Percentiles rank a stretch among this genome's conserved stretches.
phyloP scores from a whole-genome alignment of 148 eudicot species.

The Rhododendron molle region DNA sequence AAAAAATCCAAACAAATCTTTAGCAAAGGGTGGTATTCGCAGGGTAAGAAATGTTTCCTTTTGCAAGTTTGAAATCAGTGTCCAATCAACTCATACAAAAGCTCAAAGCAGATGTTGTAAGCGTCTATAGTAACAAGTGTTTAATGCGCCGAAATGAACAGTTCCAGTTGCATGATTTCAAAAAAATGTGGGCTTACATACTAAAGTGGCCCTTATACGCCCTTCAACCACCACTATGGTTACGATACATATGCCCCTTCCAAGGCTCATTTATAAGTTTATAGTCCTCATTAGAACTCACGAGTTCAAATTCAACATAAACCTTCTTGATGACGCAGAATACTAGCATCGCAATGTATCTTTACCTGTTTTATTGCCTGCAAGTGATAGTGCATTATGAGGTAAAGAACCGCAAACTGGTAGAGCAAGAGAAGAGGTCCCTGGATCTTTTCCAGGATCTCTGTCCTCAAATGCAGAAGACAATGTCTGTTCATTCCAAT shows the following conservation, averaged over 20 bases:
- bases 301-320: background rate
- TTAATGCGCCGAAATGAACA: background rate
- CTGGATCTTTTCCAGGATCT: slow-evolving; percentile 12
- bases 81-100: background rate
- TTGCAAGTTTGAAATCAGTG: background rate
- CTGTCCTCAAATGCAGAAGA: slow-evolving; percentile 11
- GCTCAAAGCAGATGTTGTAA: background rate
- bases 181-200: background rate
- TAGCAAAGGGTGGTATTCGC: background rate
- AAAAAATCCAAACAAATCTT: background rate
- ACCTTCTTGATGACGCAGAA: background rate
- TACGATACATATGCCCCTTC: background rate
- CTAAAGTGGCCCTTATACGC: background rate
- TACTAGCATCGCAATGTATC: background rate
- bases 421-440: slow-evolving; percentile 5
- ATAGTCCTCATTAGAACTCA: background rate
- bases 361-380: slow-evolving; percentile 3
- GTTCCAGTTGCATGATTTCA: background rate
- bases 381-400: background rate
- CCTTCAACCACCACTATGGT: background rate
- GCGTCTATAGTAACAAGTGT: background rate
- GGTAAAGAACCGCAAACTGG: background rate
- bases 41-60: background rate
- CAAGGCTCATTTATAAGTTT: background rate
- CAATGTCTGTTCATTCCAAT: slow-evolving; percentile 7